Evolutionary conservation across 164 flowering plant genomes (phyloP), one percentile per base, ranked within the genome.

Genomic region (Akebia trifoliata): DNA sequence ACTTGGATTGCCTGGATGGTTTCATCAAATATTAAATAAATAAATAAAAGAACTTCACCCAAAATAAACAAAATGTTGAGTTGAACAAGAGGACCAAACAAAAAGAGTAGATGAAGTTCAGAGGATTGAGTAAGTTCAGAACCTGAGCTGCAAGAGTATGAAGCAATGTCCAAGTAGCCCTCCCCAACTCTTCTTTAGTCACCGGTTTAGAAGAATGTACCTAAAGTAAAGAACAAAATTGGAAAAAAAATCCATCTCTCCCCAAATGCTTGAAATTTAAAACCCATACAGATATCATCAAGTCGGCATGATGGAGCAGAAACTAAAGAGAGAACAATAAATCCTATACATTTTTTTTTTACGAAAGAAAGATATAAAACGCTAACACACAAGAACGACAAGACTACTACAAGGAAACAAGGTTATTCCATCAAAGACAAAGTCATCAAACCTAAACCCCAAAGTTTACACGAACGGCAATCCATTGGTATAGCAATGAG

Each of bases 71-170:
- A 26, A n/a, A 47, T 11, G 26, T 43, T 35, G 21, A 18, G 32
- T 34, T 21, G 8, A 25, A 14, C 4, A 47, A 17, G 18, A 59
- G 44, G 9, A 4, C n/a, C 20, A 38, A n/a, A 26, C 30, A 10
- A 12, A 57, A 21, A 38, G 25, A 24, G 24, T n/a, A 50, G 28
- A 3, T 6, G 30, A 49, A 38, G 7, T 8, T 22, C 34, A 42
- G 10, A 25, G 39, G 15, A 8, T 36, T 10, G 12, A 24, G 7
- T 25, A 40, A 42, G 12, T 3, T 26, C 50, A 51, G 34, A 49
- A 92, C 93, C 93, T 89, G 96, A 60, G 97, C 97, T 50, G 74
- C 99, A 60, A 94, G 84, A 38, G 91, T 90, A 74, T 94, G 99
- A 60, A 90, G 93, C 60, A 94, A 77, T 43, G 99, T 94, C 96